phyloP scores from a whole-genome alignment of 208 protist species.

The Acanthamoeba quina region DNA sequence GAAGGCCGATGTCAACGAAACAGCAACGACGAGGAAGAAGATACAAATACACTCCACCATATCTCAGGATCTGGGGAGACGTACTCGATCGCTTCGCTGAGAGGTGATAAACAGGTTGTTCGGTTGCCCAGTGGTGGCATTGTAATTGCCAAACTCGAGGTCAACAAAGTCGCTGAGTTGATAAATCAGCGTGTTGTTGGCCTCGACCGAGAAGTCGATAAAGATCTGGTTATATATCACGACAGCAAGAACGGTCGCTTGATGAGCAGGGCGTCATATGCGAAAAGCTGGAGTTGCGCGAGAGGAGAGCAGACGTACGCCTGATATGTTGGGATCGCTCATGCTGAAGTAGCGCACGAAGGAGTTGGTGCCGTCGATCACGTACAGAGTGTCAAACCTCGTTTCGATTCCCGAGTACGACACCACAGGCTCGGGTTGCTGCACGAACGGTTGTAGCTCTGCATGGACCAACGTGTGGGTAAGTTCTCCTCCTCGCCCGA shows the following conservation, averaged over 20 bases:
- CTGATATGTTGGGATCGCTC: not conserved
- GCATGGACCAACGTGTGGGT: not conserved
- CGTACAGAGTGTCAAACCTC: not conserved
- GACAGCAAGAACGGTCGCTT: not conserved
- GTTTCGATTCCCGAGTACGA: conserved; percentile 6
- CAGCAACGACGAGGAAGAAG: not conserved
- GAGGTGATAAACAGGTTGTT: not conserved
- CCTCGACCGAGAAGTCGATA: not conserved
- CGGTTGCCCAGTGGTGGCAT: not conserved
- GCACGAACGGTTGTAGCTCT: conserved; percentile 30
- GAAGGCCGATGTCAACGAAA: not conserved
- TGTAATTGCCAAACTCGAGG: conserved; percentile 1
- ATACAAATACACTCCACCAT: too few species aligned
- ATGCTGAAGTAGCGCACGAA: not conserved
- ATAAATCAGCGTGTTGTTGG: not conserved
- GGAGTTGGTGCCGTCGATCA: conserved; percentile 1
- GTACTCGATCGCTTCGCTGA: conserved; percentile 14
- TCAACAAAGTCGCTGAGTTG: conserved; percentile 36
- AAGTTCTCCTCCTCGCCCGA: not conserved
- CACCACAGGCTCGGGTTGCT: conserved; percentile 20
- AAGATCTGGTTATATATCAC: not conserved
- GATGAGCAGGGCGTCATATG: not conserved
- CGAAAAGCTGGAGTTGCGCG: not conserved
- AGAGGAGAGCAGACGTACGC: not conserved
- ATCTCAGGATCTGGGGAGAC: not conserved